Base-by-base conservation (phyloP, 352 stramenopile species). In the Phytophthora vignae region DNA sequence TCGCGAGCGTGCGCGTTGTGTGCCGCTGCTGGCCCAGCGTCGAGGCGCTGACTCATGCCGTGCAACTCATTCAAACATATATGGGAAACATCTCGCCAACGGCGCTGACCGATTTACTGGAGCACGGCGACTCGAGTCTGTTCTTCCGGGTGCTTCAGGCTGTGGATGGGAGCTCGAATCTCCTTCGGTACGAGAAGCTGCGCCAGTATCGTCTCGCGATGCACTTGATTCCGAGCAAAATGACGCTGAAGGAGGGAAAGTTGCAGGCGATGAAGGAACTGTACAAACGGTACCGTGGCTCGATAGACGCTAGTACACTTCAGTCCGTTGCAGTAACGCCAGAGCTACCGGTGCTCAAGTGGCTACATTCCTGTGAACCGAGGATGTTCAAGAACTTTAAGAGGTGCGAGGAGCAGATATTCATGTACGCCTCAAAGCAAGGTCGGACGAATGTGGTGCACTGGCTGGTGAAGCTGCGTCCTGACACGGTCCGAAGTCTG, bases 161-260 rank as follows among this genome's bases (percentile, higher is more conserved):
- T n/a, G 40, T 48, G 7, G 36, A 61, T 5, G 33, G 40, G 19
- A 61, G 36, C 55, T 38, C 12, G 55, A 61, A 61, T 10, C 40
- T 48, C 0, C 15, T 21, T 21, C 40, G 3, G 14, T 8, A 19
- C 40, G 40, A 48, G 40, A 48, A 48, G 14, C 17, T 52, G 55
- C 55, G 36, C 6, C n/a, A 38, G n/a, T 61, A 61, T 25, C 36
- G 55, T 21, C 22, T 21, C 17, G 55, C 55, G 4, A 61, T 61
- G 55, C 3, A 61, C 2, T 17, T 61, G 3, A 38, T 53, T 21
- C 14, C 27, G 12, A 9, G 4, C 12, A 25, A 61, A 8, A 61
- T 61, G 38, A 33, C 55, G 12, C 11, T 61, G 36, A 17, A 17
- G 2, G 0, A 46, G 17, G 38, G 38, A 7, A 12, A 61, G 27